These are phyloP conservation scores for Aspergillus amoenus DNA, from an alignment of 2,329 filamentous ascomycete genomes.

Conservation along the genomic window DNA sequence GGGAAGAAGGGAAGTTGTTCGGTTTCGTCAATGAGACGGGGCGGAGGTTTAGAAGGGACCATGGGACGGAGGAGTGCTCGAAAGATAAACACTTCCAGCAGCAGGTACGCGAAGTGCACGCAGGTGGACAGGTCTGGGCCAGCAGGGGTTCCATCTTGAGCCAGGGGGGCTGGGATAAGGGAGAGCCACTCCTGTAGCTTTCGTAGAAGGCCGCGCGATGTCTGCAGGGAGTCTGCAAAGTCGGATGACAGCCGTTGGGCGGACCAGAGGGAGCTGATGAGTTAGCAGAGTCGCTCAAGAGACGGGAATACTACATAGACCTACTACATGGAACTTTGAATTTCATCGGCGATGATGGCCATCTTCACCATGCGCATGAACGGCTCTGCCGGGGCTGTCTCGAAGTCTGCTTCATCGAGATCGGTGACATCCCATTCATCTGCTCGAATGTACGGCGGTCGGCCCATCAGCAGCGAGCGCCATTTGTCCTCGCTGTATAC, in stretches of 20 bases:
- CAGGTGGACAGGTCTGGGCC: neutral
- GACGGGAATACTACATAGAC: neutral
- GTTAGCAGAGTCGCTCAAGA: neutral
- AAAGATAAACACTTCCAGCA: constrained; percentile 36
- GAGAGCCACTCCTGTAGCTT: constrained; percentile 32
- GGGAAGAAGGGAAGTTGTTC: neutral
- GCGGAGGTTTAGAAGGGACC: constrained; percentile 28
- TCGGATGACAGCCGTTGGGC: constrained; percentile 31
- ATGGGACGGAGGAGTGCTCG: constrained; percentile 35
- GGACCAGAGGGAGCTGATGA: constrained; percentile 28
- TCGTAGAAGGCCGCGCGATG: constrained; percentile 27
- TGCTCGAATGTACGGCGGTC: constrained; percentile 35
- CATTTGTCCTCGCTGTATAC: constrained; percentile 43
- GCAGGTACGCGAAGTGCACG: constrained; percentile 37
- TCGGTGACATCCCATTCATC: constrained; percentile 38
- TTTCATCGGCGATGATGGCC: constrained; percentile 30
- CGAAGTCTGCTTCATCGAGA: constrained; percentile 30
- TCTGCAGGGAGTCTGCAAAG: constrained; percentile 29
- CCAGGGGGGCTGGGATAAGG: neutral
- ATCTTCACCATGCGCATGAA: constrained; percentile 13
- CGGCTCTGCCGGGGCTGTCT: neutral
- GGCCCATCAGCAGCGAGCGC: constrained; percentile 35
- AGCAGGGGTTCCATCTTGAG: neutral
- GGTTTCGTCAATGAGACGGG: constrained; percentile 23
- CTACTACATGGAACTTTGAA: constrained; percentile 34